phyloP scores from a whole-genome alignment of 495 filamentous ascomycete species.

The Rhypophila decipiens region DNA sequence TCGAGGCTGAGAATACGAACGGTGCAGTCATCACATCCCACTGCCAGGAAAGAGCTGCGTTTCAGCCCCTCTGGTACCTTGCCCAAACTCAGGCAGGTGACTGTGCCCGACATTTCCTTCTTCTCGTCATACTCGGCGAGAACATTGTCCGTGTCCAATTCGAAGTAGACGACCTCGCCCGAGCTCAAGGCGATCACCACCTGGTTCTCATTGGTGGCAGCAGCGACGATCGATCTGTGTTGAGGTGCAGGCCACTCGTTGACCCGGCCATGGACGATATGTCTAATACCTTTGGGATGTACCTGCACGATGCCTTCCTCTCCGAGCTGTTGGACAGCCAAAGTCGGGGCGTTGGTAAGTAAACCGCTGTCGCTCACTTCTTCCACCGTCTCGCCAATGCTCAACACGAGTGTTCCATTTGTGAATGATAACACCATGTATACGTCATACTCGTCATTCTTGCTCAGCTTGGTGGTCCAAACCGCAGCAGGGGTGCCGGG shows the following conservation, averaged over 20 bases:
- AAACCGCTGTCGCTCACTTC: slow-evolving; percentile 93
- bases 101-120: slow-evolving; percentile 90
- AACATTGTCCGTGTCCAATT: slow-evolving; percentile 86
- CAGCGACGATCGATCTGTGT: slow-evolving; percentile 92
- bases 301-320: slow-evolving; percentile 91
- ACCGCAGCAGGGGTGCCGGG: slow-evolving; percentile 80
- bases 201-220: slow-evolving; percentile 87
- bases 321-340: slow-evolving; percentile 90
- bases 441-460: slow-evolving; percentile 75
- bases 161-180: slow-evolving; percentile 95
- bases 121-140: slow-evolving; percentile 94
- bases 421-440: slow-evolving; percentile 65
- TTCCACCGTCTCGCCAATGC: slow-evolving; percentile 93
- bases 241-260: slow-evolving; percentile 94
- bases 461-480: slow-evolving; percentile 90
- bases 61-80: slow-evolving; percentile 84
- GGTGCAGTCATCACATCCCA: slow-evolving; percentile 94
- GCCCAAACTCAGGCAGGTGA: slow-evolving; percentile 89
- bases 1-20: slow-evolving; percentile 88
- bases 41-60: slow-evolving; percentile 83
- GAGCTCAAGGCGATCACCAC: slow-evolving; percentile 90
- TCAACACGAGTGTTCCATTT: slow-evolving; percentile 73
- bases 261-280: slow-evolving; percentile 75
- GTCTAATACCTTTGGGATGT: slow-evolving; percentile 88
- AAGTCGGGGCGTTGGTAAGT: slow-evolving; percentile 73